Conservation (phyloP, 2,329 filamentous ascomycete genomes). For the Fusarium falciforme region DNA sequence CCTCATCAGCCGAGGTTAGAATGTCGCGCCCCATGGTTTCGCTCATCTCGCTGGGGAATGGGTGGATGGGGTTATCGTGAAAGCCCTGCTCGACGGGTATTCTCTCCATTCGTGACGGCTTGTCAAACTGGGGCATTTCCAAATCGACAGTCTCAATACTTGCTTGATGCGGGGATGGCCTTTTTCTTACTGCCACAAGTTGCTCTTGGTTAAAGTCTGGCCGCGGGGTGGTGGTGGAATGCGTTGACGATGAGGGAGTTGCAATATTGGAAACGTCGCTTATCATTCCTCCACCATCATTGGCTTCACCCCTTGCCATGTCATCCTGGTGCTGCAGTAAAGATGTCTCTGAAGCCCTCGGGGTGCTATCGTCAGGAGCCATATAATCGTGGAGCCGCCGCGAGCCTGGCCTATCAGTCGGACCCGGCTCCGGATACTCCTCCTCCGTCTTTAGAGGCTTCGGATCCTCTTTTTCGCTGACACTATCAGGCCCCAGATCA, state of each 20-base stretch:
- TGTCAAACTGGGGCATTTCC: slow-evolving; percentile 48
- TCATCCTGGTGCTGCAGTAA: not conserved
- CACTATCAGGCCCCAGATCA: not conserved
- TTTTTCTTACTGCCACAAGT: slow-evolving; percentile 20
- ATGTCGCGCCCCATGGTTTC: slow-evolving; percentile 62
- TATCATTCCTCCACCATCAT: slow-evolving; percentile 10
- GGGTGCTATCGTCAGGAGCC: not conserved
- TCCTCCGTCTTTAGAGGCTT: not conserved
- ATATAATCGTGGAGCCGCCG: slow-evolving; percentile 2
- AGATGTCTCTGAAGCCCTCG: not conserved
- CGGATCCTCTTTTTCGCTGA: not conserved
- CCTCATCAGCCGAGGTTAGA: slow-evolving; percentile 80
- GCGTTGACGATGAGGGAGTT: slow-evolving; percentile 38
- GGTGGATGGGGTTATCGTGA: slow-evolving; percentile 10
- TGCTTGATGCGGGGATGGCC: slow-evolving; percentile 29
- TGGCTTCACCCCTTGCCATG: slow-evolving; percentile 4
- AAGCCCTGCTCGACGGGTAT: not conserved
- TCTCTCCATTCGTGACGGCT: slow-evolving; percentile 29
- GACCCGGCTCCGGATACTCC: not conserved
- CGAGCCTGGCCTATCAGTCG: not conserved
- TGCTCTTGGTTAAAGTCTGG: slow-evolving; percentile 22
- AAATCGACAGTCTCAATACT: slow-evolving; percentile 55
- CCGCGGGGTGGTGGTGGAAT: slow-evolving; percentile 26
- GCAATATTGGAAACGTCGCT: slow-evolving; percentile 41
- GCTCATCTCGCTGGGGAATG: not conserved